Conservation (phyloP, 768 basidiomycete genomes). For the Tulasnella sp. region DNA sequence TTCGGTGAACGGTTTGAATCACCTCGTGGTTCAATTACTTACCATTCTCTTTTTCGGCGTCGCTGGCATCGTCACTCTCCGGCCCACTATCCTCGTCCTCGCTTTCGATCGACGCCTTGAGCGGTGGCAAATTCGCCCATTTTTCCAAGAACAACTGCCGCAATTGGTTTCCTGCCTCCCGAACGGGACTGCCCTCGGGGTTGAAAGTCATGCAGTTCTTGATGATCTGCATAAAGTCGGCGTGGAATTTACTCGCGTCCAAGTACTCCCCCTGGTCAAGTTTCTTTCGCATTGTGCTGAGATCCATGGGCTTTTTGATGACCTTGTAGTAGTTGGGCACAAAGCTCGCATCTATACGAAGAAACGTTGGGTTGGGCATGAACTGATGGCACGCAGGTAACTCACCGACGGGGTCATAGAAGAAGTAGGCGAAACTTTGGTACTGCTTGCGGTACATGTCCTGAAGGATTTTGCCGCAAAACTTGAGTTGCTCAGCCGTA, state of each 20-base stretch:
- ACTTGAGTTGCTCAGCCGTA: conserved; percentile 72
- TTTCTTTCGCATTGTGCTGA: conserved; percentile 78
- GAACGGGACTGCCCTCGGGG: conserved; percentile 73
- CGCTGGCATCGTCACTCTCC: conserved; percentile 22
- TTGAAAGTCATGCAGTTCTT: conserved; percentile 90
- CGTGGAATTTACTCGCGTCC: conserved; percentile 67
- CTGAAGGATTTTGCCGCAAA: conserved; percentile 58
- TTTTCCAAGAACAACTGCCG: conserved; percentile 85
- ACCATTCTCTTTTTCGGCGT: conserved; percentile 7
- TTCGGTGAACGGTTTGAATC: no score
- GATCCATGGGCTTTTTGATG: conserved; percentile 92
- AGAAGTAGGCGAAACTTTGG: conserved; percentile 58
- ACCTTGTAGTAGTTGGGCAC: conserved; percentile 78
- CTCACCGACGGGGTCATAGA: conserved; percentile 90
- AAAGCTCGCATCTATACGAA: conserved; percentile 46
- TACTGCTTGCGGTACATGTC: conserved; percentile 75
- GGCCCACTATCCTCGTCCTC: conserved; percentile 2
- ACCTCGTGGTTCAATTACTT: background rate
- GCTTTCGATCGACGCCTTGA: background rate
- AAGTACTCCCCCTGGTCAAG: conserved; percentile 66
- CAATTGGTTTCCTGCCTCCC: conserved; percentile 74
- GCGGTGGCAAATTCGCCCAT: conserved; percentile 61
- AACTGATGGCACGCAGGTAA: conserved; percentile 21
- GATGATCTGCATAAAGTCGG: conserved; percentile 91
- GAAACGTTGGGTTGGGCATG: background rate